Evolutionary conservation across 768 basidiomycete species (phyloP).

Genomic region (Strobilomyces confusus): DNA sequence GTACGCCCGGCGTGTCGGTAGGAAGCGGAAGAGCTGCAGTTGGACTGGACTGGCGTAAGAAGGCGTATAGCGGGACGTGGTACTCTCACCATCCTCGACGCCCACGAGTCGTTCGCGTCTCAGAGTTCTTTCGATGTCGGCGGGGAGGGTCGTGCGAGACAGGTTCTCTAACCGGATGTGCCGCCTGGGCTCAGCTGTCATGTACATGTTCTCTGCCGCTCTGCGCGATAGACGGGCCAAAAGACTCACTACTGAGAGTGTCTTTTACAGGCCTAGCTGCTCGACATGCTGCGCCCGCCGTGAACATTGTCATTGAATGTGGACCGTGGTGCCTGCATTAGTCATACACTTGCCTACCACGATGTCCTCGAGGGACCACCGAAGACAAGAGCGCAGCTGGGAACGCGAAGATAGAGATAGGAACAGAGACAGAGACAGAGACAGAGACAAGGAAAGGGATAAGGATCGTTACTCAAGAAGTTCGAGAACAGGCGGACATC

Average conservation of each 20-base stretch:
- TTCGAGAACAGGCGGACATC: conserved; percentile 30
- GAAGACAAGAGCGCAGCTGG: conserved; percentile 62
- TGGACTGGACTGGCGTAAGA: conserved; percentile 40
- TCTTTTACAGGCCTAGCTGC: conserved; percentile 8
- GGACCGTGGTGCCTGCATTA: neutral
- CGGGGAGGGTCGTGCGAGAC: conserved; percentile 48
- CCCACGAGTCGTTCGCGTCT: conserved; percentile 41
- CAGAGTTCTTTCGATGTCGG: conserved; percentile 50
- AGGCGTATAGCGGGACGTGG: neutral
- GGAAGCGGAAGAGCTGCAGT: conserved; percentile 57
- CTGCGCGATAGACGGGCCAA: neutral
- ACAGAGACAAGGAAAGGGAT: conserved; percentile 30
- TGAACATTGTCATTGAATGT: conserved; percentile 14
- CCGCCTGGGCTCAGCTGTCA: conserved; percentile 23
- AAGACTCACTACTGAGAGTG: conserved; percentile 13
- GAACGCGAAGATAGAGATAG: conserved; percentile 41
- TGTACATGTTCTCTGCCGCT: conserved; percentile 6
- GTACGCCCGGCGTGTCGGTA: conserved; percentile 55
- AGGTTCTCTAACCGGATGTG: conserved; percentile 50
- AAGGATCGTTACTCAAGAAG: conserved; percentile 43
- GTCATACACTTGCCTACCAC: conserved; percentile 28
- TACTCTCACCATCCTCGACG: conserved; percentile 36
- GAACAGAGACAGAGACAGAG: conserved; percentile 18
- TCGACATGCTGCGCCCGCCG: conserved; percentile 20
- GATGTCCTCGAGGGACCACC: conserved; percentile 60